phyloP scores from a whole-genome alignment of 1,284 basidiomycete species.

The Moesziomyces antarcticus region DNA sequence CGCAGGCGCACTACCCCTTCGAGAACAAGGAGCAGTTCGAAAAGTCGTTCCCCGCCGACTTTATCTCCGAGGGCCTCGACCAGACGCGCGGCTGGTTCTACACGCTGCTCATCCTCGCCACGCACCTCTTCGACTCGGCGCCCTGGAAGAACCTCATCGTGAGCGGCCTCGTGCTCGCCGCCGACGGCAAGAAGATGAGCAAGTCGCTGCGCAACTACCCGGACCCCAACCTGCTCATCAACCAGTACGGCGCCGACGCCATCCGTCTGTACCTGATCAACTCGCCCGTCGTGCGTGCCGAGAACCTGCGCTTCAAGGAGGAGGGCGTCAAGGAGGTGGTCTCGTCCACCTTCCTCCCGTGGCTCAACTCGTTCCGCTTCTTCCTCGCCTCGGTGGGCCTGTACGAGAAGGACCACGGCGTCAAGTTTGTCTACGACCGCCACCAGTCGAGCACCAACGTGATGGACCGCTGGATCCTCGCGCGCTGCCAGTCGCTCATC shows the following conservation, averaged over 20 bases:
- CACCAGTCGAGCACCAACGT: constrained; percentile 89
- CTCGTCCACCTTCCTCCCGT: constrained; percentile 93
- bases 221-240: constrained; percentile 91
- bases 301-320: constrained; percentile 97
- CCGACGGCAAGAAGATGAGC: constrained; percentile 99
- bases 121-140: constrained; percentile 90
- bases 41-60: constrained; percentile 92
- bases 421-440: constrained; percentile 87
- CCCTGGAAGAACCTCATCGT: constrained; percentile 99
- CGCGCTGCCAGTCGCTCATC: constrained; percentile 95
- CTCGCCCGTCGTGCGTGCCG: constrained; percentile 96
- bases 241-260: constrained; percentile 94
- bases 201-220: constrained; percentile 98
- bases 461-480: constrained; percentile 98
- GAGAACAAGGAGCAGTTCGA: constrained; percentile 89
- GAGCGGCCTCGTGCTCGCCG: constrained; percentile 92
- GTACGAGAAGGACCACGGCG: constrained; percentile 82
- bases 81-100: constrained; percentile 94
- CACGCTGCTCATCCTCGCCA: constrained; percentile 93
- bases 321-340: constrained; percentile 97
- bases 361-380: constrained; percentile 99
- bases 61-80: constrained; percentile 90
- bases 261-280: constrained; percentile 98
- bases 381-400: constrained; percentile 95
- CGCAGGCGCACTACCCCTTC: constrained; percentile 96